Evolutionary conservation across 2,329 filamentous ascomycete species (phyloP).

Genomic region (Xylaria digitata): DNA sequence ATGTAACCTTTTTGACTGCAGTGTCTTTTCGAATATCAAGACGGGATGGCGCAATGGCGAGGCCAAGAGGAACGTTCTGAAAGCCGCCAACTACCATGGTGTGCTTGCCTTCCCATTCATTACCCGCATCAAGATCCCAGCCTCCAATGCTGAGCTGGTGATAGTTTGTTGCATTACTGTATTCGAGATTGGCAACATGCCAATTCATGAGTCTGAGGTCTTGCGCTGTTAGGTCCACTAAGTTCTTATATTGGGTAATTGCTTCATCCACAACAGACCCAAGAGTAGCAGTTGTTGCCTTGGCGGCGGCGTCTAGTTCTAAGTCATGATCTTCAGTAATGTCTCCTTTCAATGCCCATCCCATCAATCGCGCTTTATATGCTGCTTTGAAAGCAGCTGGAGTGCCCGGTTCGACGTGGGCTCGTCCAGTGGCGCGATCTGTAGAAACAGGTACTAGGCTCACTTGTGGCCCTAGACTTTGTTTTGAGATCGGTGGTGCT

Average conservation of each 20-base stretch:
- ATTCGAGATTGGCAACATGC: conserved; percentile 98
- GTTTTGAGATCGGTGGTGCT: conserved; percentile 65
- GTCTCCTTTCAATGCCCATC: conserved; percentile 79
- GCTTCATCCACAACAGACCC: conserved; percentile 93
- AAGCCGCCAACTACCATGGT: conserved; percentile 95
- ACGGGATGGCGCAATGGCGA: conserved; percentile 80
- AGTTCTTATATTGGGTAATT: conserved; percentile 84
- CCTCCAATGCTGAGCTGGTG: conserved; percentile 86
- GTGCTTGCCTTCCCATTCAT: conserved; percentile 96
- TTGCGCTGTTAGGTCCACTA: conserved; percentile 84
- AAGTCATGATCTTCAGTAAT: conserved; percentile 74
- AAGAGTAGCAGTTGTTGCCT: conserved; percentile 75
- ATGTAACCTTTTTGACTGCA: conserved; percentile 76
- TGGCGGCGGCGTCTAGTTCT: conserved; percentile 74
- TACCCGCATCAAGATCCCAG: conserved; percentile 97
- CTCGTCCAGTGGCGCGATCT: conserved; percentile 76
- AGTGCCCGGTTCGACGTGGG: conserved; percentile 76
- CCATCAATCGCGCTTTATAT: conserved; percentile 81
- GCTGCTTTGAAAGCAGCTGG: conserved; percentile 78
- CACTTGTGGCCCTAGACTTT: conserved; percentile 63
- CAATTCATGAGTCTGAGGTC: conserved; percentile 94
- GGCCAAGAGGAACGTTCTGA: conserved; percentile 88
- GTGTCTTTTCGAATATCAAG: conserved; percentile 82
- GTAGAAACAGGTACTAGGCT: conserved; percentile 72
- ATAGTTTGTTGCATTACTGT: conserved; percentile 92